These are phyloP conservation scores for Penicillium chermesinum DNA, from an alignment of 495 filamentous ascomycete species.

Conservation along the genomic window DNA sequence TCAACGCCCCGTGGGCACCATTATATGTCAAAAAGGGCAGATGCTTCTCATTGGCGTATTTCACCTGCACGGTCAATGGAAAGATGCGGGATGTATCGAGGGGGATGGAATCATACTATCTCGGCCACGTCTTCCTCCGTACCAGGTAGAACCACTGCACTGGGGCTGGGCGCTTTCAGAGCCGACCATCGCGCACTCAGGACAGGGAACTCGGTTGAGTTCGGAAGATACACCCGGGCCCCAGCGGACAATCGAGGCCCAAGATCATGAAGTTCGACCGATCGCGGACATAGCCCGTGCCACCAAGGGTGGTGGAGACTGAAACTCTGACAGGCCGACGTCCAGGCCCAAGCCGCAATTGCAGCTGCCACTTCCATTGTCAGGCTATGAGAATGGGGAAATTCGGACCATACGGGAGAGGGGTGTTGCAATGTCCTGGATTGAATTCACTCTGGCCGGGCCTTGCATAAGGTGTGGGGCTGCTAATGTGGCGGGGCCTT, in stretches of 20 bases:
- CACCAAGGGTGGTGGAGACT: neutral
- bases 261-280: neutral
- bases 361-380: neutral
- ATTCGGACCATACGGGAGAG: no score
- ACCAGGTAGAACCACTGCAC: conserved; percentile 44
- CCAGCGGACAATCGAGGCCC: conserved; percentile 30
- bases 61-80: neutral
- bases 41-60: neutral
- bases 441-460: no score
- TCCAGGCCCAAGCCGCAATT: neutral
- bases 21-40: conserved; percentile 1
- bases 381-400: no score
- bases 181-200: conserved; percentile 43
- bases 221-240: conserved; percentile 42
- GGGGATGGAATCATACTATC: conserved; percentile 28
- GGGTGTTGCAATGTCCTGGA: no score
- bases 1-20: conserved; percentile 15
- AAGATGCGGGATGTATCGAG: neutral
- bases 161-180: conserved; percentile 34
- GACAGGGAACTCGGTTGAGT: conserved; percentile 33
- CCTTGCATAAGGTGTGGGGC: no score
- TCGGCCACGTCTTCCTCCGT: conserved; percentile 48
- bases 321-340: neutral
- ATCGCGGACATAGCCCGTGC: neutral
- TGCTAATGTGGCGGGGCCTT: no score